Evolutionary conservation across 345 rosid genomes (phyloP).

Genomic region (Gossypium turneri): DNA sequence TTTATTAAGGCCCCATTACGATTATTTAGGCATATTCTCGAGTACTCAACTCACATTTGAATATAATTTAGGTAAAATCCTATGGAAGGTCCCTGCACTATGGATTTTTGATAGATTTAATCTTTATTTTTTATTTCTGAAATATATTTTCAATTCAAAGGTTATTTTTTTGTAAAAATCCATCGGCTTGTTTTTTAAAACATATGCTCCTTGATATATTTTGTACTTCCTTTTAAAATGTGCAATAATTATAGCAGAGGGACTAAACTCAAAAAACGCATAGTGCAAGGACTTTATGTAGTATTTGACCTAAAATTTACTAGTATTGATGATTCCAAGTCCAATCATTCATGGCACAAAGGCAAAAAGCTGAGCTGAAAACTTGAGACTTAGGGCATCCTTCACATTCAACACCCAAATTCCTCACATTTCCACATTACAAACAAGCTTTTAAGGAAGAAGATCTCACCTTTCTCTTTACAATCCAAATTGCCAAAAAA

Average conservation of each 20-base stretch:
- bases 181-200: too few relatives aligned
- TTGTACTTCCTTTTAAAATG: too few relatives aligned
- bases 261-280: too few relatives aligned
- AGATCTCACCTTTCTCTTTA: background rate
- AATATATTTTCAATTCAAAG: too few relatives aligned
- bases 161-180: too few relatives aligned
- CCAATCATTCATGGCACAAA: background rate
- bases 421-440: slow-evolving; percentile 8
- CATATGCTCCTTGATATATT: too few relatives aligned
- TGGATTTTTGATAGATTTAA: too few relatives aligned
- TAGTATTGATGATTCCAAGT: background rate
- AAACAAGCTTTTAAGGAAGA: slow-evolving; percentile 8
- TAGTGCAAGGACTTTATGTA: too few relatives aligned
- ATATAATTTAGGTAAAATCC: background rate
- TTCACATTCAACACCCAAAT: background rate
- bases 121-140: too few relatives aligned
- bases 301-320: background rate
- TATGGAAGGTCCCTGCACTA: too few relatives aligned
- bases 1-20: background rate
- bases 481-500: background rate
- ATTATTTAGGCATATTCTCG: background rate
- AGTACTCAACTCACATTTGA: background rate
- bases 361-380: slow-evolving; percentile 17
- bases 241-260: too few relatives aligned
- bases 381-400: slow-evolving; percentile 23